Evolutionary conservation across 805 yeast genomes (phyloP).

Genomic region (Candida glaebosa): DNA sequence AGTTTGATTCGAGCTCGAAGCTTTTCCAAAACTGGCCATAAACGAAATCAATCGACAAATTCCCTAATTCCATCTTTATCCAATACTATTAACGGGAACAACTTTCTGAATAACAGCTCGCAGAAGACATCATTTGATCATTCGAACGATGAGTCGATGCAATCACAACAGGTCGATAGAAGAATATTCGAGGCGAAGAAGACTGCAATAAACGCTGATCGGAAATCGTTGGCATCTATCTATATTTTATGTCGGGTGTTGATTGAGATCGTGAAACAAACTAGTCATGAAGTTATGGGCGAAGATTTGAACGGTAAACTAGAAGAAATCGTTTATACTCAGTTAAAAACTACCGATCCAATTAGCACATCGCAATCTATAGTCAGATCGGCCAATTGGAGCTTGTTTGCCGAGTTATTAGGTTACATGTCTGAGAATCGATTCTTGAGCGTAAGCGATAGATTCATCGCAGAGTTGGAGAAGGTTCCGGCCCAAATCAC

Average conservation of each 20-base stretch:
- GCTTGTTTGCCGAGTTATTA: conserved; percentile 78
- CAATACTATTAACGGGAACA: not conserved
- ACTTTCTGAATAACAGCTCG: not conserved
- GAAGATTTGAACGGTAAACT: conserved; percentile 77
- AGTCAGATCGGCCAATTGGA: conserved; percentile 91
- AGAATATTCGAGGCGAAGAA: conserved; percentile 46
- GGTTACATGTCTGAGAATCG: conserved; percentile 88
- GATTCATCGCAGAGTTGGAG: conserved; percentile 90
- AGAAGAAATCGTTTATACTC: conserved; percentile 92
- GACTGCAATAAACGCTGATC: conserved; percentile 77
- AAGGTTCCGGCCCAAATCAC: conserved; percentile 52
- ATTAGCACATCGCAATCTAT: conserved; percentile 55
- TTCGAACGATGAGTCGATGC: conserved; percentile 14
- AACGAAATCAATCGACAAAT: conserved; percentile 46
- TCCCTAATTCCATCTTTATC: conserved; percentile 4
- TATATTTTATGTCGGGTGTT: conserved; percentile 87
- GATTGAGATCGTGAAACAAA: conserved; percentile 87
- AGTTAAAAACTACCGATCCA: conserved; percentile 85
- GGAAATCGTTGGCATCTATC: conserved; percentile 82
- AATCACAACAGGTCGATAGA: conserved; percentile 6
- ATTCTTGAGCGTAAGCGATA: conserved; percentile 83
- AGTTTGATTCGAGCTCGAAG: conserved; percentile 40
- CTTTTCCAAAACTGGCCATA: conserved; percentile 38
- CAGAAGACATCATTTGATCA: conserved; percentile 4
- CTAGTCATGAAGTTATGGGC: conserved; percentile 69